These are phyloP conservation scores for Fonsecaea nubica DNA, from an alignment of 2,329 filamentous ascomycete genomes.

Conservation along the genomic window DNA sequence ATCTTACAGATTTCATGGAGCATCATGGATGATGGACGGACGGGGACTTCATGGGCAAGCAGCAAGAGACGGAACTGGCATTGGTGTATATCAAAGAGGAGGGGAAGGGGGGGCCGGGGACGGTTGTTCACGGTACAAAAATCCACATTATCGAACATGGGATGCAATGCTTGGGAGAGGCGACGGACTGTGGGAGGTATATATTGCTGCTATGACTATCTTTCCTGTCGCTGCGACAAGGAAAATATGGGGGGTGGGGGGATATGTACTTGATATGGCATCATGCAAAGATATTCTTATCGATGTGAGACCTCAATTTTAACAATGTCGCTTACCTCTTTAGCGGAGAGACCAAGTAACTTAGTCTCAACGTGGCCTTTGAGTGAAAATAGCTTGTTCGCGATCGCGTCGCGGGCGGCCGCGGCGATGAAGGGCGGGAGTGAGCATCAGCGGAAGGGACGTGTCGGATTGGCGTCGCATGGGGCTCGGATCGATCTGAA, in stretches of 20 bases:
- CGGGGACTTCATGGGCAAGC: background rate
- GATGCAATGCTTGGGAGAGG: too few species aligned
- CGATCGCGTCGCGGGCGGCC: background rate
- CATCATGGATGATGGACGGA: too few species aligned
- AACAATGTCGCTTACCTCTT: background rate
- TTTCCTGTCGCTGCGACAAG: background rate
- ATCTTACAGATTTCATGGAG: background rate
- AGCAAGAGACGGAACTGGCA: too few species aligned
- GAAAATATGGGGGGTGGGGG: background rate
- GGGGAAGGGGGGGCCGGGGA: too few species aligned
- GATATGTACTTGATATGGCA: background rate
- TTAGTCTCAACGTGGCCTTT: background rate
- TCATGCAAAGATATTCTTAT: background rate
- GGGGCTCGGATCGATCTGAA: background rate
- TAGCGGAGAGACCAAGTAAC: background rate
- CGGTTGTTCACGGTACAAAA: too few species aligned
- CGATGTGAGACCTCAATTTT: background rate
- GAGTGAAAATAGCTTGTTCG: background rate
- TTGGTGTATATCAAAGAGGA: too few species aligned
- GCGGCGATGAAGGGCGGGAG: background rate
- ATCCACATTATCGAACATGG: too few species aligned
- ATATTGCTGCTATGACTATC: too few species aligned
- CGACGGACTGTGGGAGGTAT: too few species aligned
- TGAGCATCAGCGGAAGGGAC: too few species aligned
- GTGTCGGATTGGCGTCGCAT: background rate